Conservation (phyloP, 2,329 filamentous ascomycete genomes). For the Diaporthe australafricana region DNA sequence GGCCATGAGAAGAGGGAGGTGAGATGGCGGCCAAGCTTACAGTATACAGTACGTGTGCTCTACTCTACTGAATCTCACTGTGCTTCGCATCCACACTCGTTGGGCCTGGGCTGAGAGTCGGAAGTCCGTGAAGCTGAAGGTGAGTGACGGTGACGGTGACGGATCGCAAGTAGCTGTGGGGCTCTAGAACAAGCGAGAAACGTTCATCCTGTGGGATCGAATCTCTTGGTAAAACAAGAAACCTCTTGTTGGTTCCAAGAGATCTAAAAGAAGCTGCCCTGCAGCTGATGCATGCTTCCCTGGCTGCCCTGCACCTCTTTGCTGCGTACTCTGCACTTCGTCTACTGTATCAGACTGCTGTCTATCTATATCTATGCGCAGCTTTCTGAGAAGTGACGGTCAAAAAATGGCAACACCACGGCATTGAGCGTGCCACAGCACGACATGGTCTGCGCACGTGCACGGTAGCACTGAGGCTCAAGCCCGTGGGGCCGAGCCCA, state of each 20-base stretch:
- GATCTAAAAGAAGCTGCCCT: slow-evolving; percentile 8
- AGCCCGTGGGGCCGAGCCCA: background rate
- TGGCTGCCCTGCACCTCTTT: background rate
- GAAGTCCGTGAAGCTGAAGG: slow-evolving; percentile 20
- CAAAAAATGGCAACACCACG: background rate
- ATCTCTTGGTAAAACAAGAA: slow-evolving; percentile 8
- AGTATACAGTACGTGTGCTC: background rate
- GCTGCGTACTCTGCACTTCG: background rate
- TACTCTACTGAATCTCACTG: background rate
- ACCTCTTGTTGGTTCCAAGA: slow-evolving; percentile 8
- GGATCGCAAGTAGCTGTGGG: slow-evolving; percentile 18
- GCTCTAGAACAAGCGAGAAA: slow-evolving; percentile 25
- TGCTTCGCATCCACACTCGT: slow-evolving; percentile 3
- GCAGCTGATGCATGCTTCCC: background rate
- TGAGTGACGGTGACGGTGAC: background rate
- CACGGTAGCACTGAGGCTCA: slow-evolving; percentile 21
- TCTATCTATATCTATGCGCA: slow-evolving; percentile 26
- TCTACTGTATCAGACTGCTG: background rate
- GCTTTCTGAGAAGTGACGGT: background rate
- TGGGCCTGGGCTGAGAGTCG: slow-evolving; percentile 1
- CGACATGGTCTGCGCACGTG: background rate
- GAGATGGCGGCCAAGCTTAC: background rate
- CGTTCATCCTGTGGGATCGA: slow-evolving; percentile 22
- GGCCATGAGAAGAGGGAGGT: slow-evolving; percentile 1
- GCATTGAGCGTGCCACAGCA: background rate